phyloP scores from a whole-genome alignment of 1,284 basidiomycete species.

The Malassezia vespertilionis region DNA sequence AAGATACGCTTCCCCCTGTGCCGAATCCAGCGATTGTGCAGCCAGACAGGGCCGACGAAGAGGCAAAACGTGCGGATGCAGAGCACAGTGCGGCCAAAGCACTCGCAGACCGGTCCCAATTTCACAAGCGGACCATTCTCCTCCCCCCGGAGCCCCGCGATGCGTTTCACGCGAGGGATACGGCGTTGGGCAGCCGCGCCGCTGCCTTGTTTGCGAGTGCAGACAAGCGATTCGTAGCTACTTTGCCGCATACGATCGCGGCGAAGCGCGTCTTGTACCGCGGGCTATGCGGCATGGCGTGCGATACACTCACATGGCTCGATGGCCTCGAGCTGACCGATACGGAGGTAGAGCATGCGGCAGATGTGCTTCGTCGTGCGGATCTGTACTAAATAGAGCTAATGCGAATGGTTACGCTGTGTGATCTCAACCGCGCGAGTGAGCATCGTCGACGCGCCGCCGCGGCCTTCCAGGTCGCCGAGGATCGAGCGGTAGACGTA shows the following conservation, averaged over 20 bases:
- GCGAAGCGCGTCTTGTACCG: constrained; percentile 33
- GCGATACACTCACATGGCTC: constrained; percentile 34
- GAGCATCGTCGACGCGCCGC: constrained; percentile 21
- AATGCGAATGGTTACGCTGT: not conserved
- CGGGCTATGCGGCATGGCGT: constrained; percentile 41
- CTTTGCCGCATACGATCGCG: constrained; percentile 26
- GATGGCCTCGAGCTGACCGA: constrained; percentile 35
- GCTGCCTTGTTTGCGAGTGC: constrained; percentile 24
- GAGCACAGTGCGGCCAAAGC: constrained; percentile 19
- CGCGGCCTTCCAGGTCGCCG: constrained; percentile 10
- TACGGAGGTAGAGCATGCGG: constrained; percentile 31
- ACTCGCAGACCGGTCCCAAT: constrained; percentile 36
- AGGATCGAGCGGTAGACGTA: constrained; percentile 31
- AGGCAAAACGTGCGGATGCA: constrained; percentile 10
- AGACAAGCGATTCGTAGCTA: constrained; percentile 32
- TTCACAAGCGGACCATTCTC: constrained; percentile 33
- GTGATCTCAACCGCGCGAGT: constrained; percentile 26
- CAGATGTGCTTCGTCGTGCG: constrained; percentile 9
- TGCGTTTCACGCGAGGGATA: not conserved
- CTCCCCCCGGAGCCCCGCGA: constrained; percentile 11
- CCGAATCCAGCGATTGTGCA: constrained; percentile 36
- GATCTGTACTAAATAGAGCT: too few relatives aligned
- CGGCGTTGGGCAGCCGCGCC: constrained; percentile 15
- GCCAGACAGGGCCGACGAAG: constrained; percentile 21
- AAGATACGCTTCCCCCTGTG: constrained; percentile 27